Base-by-base conservation (phyloP, 1,284 basidiomycete species). In the Farysia itapuensis region DNA sequence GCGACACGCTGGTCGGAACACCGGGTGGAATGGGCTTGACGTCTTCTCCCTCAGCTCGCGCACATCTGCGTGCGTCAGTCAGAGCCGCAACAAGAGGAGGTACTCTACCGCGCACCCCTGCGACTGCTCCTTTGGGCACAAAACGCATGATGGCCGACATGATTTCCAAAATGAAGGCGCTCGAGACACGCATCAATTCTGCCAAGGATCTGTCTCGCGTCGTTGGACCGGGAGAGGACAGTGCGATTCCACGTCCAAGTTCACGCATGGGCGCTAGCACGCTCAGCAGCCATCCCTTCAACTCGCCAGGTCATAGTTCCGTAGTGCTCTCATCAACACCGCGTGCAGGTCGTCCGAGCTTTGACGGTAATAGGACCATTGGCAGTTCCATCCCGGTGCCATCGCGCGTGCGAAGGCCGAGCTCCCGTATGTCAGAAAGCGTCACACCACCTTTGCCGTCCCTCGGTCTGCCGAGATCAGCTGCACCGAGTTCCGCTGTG, bases 181-280 rank as follows among this genome's bases (percentile, higher is more conserved):
- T 75, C 31, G 66, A 73, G 40, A 43, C 49, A 12, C 64, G 68
- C 13, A 57, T 75, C 53, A 64, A 65, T 36, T 51, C 43, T 14
- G 69, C 67, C 15, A 52, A 60, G 42, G 54, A 56, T 23, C 31
- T 64, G 2, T 52, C 49, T 5, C 34, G 45, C 4, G 43, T 53
- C 6, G 46, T 57, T 3, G 49, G 47, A 18, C 39, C 54, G 5
- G 38, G 39, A 11, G 52, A 51, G 28, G 58, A 67, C 35, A 70
- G 67, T 36, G 64, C 70, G 20, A 67, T 74, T 25, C 72, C 72
- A 16, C 58, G 72, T 3, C 72, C 72, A 2, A 63, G 66, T 26
- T 71, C 68, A 8, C 56, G 72, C 11, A 40, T 74, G 54, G 48
- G 46, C 8, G 43, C 35, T 20, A 37, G 34, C 15, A n/a, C n/a